A percentile compares a stretch with the other conserved stretches of the same genome.
These are phyloP conservation scores for Coccinonectria pachysandricola DNA, from an alignment of 2,329 filamentous ascomycete genomes.

Conservation along the genomic window DNA sequence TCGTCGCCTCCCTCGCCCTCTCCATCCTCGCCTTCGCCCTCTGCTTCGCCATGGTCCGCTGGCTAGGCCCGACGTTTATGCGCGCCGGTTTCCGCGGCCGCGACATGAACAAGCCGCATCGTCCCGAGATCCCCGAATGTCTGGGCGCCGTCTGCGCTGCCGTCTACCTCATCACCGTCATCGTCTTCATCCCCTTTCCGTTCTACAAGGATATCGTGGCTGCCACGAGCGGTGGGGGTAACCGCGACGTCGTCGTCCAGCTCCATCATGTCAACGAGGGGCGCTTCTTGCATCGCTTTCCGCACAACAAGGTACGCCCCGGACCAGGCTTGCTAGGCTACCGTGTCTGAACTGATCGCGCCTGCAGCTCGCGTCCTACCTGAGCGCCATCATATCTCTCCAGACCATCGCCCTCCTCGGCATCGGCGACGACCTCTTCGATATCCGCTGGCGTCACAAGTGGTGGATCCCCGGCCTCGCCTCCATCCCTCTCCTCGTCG, in stretches of 20 bases:
- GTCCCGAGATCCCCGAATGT: slow-evolving; percentile 78
- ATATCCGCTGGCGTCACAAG: slow-evolving; percentile 98
- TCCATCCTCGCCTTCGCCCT: slow-evolving; percentile 75
- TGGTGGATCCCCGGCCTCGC: slow-evolving; percentile 95
- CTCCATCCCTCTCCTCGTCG: slow-evolving; percentile 82
- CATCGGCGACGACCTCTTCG: slow-evolving; percentile 91
- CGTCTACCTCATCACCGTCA: slow-evolving; percentile 81
- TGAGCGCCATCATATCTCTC: slow-evolving; percentile 86
- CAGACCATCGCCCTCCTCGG: slow-evolving; percentile 86
- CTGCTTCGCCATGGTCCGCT: slow-evolving; percentile 78
- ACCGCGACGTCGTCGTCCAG: slow-evolving; percentile 73
- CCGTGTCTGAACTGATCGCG: not conserved
- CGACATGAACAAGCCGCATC: slow-evolving; percentile 65
- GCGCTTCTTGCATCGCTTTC: slow-evolving; percentile 80
- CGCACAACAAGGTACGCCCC: slow-evolving; percentile 70
- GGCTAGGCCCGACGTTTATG: slow-evolving; percentile 86
- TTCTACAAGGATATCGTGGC: slow-evolving; percentile 98
- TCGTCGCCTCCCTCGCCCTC: slow-evolving; percentile 80
- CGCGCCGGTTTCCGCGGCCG: slow-evolving; percentile 79
- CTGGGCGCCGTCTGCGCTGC: slow-evolving; percentile 92
- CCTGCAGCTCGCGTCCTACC: slow-evolving; percentile 75
- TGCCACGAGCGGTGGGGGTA: slow-evolving; percentile 86
- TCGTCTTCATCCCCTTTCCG: slow-evolving; percentile 89
- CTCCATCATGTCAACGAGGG: slow-evolving; percentile 67
- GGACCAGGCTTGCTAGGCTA: not conserved